Evolutionary conservation across 2,329 filamentous ascomycete species (phyloP).

Genomic region (Penicillium sclerotiorum): DNA sequence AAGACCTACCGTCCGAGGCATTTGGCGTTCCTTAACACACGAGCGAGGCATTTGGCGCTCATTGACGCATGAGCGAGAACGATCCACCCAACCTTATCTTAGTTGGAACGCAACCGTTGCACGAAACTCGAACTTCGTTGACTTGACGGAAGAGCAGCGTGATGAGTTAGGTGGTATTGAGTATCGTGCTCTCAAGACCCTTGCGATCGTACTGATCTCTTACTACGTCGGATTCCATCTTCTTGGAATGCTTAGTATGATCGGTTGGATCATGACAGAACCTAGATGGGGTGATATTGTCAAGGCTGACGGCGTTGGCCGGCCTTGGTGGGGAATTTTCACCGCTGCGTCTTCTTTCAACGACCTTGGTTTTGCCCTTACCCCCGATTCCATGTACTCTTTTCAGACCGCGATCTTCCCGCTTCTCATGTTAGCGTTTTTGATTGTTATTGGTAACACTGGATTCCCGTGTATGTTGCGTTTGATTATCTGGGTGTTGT

Average conservation of each 20-base stretch:
- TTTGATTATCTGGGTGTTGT: conserved; percentile 83
- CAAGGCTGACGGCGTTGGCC: conserved; percentile 61
- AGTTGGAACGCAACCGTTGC: conserved; percentile 92
- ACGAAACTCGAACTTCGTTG: conserved; percentile 89
- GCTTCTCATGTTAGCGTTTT: conserved; percentile 75
- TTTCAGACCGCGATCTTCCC: conserved; percentile 78
- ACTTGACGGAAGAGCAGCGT: conserved; percentile 84
- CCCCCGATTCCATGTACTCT: conserved; percentile 89
- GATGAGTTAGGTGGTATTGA: conserved; percentile 96
- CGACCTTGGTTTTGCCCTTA: conserved; percentile 91
- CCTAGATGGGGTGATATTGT: conserved; percentile 67
- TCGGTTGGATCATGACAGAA: conserved; percentile 77
- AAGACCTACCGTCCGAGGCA: conserved; percentile 34
- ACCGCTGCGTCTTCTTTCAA: conserved; percentile 87
- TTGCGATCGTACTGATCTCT: conserved; percentile 73
- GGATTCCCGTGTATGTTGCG: conserved; percentile 94
- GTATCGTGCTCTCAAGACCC: conserved; percentile 85
- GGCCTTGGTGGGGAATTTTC: conserved; percentile 90
- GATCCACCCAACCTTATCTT: conserved; percentile 76
- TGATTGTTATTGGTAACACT: conserved; percentile 94
- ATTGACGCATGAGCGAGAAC: conserved; percentile 39
- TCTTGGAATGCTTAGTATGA: conserved; percentile 70
- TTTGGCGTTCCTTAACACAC: conserved; percentile 41
- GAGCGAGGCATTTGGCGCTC: conserved; percentile 40
- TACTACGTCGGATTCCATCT: conserved; percentile 87